Percentiles rank a stretch among this genome's conserved stretches.
Conservation (phyloP, 495 filamentous ascomycete genomes). For the Parathielavia hyrcaniae region DNA sequence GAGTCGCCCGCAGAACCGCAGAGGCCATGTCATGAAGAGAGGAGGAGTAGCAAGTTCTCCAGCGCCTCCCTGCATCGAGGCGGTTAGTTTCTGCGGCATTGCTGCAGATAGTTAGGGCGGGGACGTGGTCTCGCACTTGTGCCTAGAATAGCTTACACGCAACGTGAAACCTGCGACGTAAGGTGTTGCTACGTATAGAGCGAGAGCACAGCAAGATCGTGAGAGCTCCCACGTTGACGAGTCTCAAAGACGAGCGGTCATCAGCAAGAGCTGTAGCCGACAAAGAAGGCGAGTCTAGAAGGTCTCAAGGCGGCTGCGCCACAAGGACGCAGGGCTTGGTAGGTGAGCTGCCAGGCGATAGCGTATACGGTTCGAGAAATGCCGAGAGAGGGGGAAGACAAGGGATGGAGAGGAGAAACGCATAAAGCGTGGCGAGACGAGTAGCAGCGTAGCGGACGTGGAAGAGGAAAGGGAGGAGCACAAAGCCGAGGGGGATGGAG, state of each 20-base stretch:
- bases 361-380: not conserved
- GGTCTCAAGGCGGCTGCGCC: not conserved
- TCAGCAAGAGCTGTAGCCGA: not conserved
- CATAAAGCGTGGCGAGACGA: not conserved
- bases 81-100: no score
- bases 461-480: conserved; percentile 1
- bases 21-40: no score
- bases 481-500: not conserved
- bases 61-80: not conserved
- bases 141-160: not conserved
- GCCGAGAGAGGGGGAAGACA: not conserved
- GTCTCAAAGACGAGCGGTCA: not conserved
- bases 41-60: not conserved
- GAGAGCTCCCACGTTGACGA: not conserved
- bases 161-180: not conserved
- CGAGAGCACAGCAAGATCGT: no score
- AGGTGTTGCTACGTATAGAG: not conserved
- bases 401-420: not conserved
- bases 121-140: not conserved
- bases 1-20: no score
- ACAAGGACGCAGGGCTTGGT: not conserved
- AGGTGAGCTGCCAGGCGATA: not conserved
- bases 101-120: not conserved
- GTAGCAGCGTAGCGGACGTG: not conserved
- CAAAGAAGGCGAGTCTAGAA: conserved; percentile 1